Percentiles rank a stretch among this genome's conserved stretches.
Evolutionary conservation across 345 rosid genomes (phyloP).

Genomic region (Populus tremula): DNA sequence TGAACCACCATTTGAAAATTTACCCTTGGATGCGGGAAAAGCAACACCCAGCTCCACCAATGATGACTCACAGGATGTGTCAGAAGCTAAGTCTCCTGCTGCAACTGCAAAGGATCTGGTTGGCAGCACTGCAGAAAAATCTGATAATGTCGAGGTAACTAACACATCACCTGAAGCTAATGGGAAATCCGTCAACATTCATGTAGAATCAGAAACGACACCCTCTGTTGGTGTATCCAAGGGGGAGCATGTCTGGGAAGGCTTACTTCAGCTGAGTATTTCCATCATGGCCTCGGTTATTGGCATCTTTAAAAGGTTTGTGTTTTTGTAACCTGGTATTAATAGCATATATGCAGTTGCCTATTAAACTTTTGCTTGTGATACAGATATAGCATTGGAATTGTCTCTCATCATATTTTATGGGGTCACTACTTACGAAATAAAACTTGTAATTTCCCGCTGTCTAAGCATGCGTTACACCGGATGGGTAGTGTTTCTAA

Average conservation of each 20-base stretch:
- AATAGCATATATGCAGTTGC: neutral
- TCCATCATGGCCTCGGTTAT: slow-evolving; percentile 47
- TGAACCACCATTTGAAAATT: slow-evolving; percentile 79
- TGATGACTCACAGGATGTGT: slow-evolving; percentile 35
- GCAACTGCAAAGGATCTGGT: slow-evolving; percentile 26
- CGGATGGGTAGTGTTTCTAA: neutral
- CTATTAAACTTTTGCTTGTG: neutral
- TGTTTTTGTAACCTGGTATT: neutral
- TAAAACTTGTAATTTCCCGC: neutral
- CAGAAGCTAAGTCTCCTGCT: slow-evolving; percentile 40
- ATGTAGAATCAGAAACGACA: slow-evolving; percentile 24
- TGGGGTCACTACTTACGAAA: neutral
- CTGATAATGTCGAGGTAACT: slow-evolving; percentile 26
- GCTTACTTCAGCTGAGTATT: slow-evolving; percentile 61
- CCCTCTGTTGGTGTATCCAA: slow-evolving; percentile 23
- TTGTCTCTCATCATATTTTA: neutral
- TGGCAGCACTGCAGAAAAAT: slow-evolving; percentile 30
- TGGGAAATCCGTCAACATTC: slow-evolving; percentile 21
- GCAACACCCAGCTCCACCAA: slow-evolving; percentile 33
- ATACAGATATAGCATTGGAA: neutral
- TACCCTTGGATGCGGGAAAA: slow-evolving; percentile 43
- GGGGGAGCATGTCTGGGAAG: slow-evolving; percentile 73
- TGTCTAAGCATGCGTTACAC: neutral
- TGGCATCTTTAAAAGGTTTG: slow-evolving; percentile 73
- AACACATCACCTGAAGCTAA: slow-evolving; percentile 19